These are phyloP conservation scores for Pyrenochaeta sp. DNA, from an alignment of 2,329 filamentous ascomycete genomes.

Conservation along the genomic window DNA sequence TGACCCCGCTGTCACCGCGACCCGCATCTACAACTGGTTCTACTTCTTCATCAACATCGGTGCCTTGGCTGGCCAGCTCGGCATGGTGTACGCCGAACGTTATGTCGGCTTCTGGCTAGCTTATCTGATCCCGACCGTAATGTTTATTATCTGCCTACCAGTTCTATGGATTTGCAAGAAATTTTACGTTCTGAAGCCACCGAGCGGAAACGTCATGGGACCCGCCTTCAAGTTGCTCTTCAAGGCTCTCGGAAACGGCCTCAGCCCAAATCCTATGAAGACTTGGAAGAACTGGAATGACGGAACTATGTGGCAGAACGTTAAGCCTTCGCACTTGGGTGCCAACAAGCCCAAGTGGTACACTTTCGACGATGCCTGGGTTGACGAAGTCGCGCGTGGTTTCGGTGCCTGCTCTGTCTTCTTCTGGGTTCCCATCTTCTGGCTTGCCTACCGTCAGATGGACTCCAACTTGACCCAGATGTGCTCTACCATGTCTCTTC, in stretches of 20 bases:
- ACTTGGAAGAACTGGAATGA: conserved; percentile 65
- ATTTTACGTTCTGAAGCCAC: conserved; percentile 67
- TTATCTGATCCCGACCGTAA: conserved; percentile 71
- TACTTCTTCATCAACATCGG: conserved; percentile 52
- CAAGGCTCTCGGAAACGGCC: conserved; percentile 61
- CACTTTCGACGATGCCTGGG: conserved; percentile 82
- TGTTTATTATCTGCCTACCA: conserved; percentile 68
- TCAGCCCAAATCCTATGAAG: conserved; percentile 64
- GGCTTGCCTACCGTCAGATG: conserved; percentile 74
- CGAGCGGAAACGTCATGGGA: conserved; percentile 72
- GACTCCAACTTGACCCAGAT: conserved; percentile 71
- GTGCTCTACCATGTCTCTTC: conserved; percentile 70
- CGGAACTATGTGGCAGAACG: conserved; percentile 68
- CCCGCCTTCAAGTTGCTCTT: conserved; percentile 69
- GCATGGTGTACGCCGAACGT: conserved; percentile 51
- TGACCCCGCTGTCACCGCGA: conserved; percentile 71
- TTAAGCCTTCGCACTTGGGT: conserved; percentile 70
- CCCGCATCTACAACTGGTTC: conserved; percentile 70
- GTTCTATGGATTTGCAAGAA: conserved; percentile 69
- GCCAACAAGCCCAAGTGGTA: conserved; percentile 71
- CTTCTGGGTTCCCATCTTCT: conserved; percentile 71
- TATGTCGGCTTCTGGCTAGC: conserved; percentile 76
- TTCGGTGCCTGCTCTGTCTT: conserved; percentile 49
- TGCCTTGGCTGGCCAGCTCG: conserved; percentile 46
- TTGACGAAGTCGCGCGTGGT: conserved; percentile 79